Conservation (phyloP, 495 filamentous ascomycete genomes). For the Penicillium pulvis region DNA sequence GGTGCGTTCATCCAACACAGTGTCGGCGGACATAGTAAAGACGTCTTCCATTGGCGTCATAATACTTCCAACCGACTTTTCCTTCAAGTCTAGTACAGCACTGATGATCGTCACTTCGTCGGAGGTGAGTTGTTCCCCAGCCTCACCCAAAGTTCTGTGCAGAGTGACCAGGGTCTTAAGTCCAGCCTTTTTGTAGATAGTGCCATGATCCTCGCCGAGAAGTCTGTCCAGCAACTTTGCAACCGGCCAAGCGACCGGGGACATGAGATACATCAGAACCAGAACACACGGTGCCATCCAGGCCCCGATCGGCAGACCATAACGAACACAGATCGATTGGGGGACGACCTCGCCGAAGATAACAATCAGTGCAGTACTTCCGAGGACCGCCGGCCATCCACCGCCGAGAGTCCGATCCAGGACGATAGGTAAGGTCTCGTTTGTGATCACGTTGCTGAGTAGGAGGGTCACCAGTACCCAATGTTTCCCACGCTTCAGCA, state of each 20-base stretch:
- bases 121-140: conserved; percentile 86
- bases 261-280: conserved; percentile 86
- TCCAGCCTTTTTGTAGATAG: conserved; percentile 93
- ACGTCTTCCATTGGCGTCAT: conserved; percentile 99
- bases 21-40: conserved; percentile 91
- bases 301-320: conserved; percentile 94
- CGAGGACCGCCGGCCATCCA: conserved; percentile 90
- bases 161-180: conserved; percentile 89
- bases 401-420: conserved; percentile 92
- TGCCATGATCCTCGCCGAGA: conserved; percentile 90
- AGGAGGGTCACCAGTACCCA: conserved; percentile 98
- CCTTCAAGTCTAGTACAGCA: conserved; percentile 93
- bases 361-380: conserved; percentile 91
- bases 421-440: conserved; percentile 94
- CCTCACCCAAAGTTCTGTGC: conserved; percentile 85
- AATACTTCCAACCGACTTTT: conserved; percentile 89
- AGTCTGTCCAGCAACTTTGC: conserved; percentile 87
- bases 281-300: conserved; percentile 91
- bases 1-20: conserved; percentile 83
- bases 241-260: conserved; percentile 83
- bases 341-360: conserved; percentile 97
- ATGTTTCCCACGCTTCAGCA: conserved; percentile 89
- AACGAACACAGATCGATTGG: conserved; percentile 94
- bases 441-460: conserved; percentile 95
- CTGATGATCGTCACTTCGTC: conserved; percentile 99